These are phyloP conservation scores for Arthrocladium fulminans DNA, from an alignment of 2,329 filamentous ascomycete species.

Conservation along the genomic window DNA sequence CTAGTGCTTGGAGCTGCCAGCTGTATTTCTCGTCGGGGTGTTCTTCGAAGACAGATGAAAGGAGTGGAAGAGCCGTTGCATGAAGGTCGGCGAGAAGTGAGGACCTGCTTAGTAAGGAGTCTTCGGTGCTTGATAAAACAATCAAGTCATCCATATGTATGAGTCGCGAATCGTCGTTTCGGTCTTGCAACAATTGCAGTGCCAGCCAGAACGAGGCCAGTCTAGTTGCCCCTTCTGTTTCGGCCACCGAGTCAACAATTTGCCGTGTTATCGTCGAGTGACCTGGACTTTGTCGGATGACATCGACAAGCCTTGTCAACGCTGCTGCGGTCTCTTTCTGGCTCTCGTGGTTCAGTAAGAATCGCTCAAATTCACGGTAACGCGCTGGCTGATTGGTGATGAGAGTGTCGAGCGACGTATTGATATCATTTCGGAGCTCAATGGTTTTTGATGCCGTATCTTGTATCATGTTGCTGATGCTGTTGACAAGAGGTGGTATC, in stretches of 20 bases:
- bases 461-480: slow-evolving; percentile 48
- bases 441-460: slow-evolving; percentile 13
- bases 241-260: slow-evolving; percentile 56
- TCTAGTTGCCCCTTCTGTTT: slow-evolving; percentile 49
- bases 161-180: slow-evolving; percentile 36
- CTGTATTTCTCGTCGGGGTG: slow-evolving; percentile 40
- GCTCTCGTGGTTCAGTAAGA: slow-evolving; percentile 21
- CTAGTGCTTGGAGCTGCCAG: slow-evolving; percentile 68
- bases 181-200: slow-evolving; percentile 59
- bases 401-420: slow-evolving; percentile 8
- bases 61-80: slow-evolving; percentile 32
- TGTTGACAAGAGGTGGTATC: slow-evolving; percentile 63
- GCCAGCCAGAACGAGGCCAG: slow-evolving; percentile 73
- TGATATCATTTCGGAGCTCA: slow-evolving; percentile 10
- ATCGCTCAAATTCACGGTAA: slow-evolving; percentile 10
- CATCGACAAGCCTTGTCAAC: slow-evolving; percentile 52
- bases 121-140: slow-evolving; percentile 39
- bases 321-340: slow-evolving; percentile 45
- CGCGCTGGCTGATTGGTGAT: background rate
- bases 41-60: slow-evolving; percentile 26
- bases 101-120: slow-evolving; percentile 27
- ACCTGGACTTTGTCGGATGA: slow-evolving; percentile 41
- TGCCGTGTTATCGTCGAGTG: slow-evolving; percentile 49
- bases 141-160: slow-evolving; percentile 59
- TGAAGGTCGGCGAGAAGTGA: slow-evolving; percentile 38